A percentile compares a stretch with the other conserved stretches of the same genome.
These are phyloP conservation scores for Stemphylium lycopersici DNA, from an alignment of 2,329 filamentous ascomycete genomes.

Conservation along the genomic window DNA sequence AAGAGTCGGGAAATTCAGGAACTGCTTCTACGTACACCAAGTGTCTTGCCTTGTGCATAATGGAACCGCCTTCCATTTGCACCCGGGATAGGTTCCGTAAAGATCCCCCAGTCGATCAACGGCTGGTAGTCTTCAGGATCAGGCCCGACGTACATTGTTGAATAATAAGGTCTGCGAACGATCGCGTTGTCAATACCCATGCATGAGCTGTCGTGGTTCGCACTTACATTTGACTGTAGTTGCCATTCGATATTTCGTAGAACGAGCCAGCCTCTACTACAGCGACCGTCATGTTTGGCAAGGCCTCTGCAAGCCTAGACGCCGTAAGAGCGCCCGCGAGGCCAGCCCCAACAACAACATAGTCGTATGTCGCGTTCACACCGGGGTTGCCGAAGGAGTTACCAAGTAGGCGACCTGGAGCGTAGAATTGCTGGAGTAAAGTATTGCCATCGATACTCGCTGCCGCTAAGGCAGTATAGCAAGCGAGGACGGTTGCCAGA, in stretches of 20 bases:
- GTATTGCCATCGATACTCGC: constrained; percentile 6
- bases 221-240: constrained; percentile 26
- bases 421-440: constrained; percentile 14
- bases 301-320: constrained; percentile 22
- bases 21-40: constrained; percentile 20
- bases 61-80: constrained; percentile 20
- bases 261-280: constrained; percentile 37
- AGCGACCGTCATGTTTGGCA: constrained; percentile 19
- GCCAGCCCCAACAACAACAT: constrained; percentile 35
- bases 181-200: background rate
- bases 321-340: constrained; percentile 30
- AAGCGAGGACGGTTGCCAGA: background rate
- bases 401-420: constrained; percentile 11
- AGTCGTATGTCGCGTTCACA: constrained; percentile 32
- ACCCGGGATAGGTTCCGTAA: constrained; percentile 29
- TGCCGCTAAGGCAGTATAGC: background rate
- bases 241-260: constrained; percentile 34
- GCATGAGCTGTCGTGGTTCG: background rate
- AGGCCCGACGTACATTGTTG: constrained; percentile 16
- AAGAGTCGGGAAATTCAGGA: background rate
- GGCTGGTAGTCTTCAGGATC: constrained; percentile 30
- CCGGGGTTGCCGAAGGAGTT: constrained; percentile 27
- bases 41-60: constrained; percentile 34
- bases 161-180: constrained; percentile 15
- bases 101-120: constrained; percentile 36